A percentile compares a stretch with the other conserved stretches of the same genome.
Conservation (phyloP, 495 filamentous ascomycete genomes). For the Glonium stellatum region DNA sequence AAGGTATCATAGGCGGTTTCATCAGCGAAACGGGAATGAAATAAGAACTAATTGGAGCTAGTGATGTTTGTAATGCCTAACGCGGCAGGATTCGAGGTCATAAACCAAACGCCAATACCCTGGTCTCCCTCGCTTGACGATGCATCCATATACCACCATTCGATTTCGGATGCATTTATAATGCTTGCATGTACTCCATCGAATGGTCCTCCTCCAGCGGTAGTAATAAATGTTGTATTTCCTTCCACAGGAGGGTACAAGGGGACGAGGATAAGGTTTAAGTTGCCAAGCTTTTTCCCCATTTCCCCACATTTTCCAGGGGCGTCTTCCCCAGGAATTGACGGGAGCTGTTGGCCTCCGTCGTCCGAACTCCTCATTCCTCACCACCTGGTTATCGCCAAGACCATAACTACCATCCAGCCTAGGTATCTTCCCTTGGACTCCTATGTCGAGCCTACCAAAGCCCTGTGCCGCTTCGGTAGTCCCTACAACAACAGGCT, state of each 20-base stretch:
- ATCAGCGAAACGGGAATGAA: neutral
- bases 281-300: no score
- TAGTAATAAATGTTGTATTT: neutral
- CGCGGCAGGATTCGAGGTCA: neutral
- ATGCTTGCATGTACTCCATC: neutral
- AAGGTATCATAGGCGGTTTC: neutral
- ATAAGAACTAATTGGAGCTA: neutral
- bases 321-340: no score
- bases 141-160: slow-evolving; percentile 3
- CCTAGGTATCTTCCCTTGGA: no score
- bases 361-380: no score
- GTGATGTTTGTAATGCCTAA: neutral
- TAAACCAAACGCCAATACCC: slow-evolving; percentile 1
- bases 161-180: neutral
- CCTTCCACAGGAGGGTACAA: neutral
- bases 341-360: no score
- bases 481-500: no score
- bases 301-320: no score
- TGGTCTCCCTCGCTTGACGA: neutral
- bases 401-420: no score
- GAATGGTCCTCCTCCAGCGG: neutral
- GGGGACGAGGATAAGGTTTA: no score
- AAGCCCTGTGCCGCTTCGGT: no score
- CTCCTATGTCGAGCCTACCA: no score
- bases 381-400: no score